A percentile compares a stretch with the other conserved stretches of the same genome.
These are phyloP conservation scores for Emericellopsis atlantica DNA, from an alignment of 2,329 filamentous ascomycete genomes.

Conservation along the genomic window DNA sequence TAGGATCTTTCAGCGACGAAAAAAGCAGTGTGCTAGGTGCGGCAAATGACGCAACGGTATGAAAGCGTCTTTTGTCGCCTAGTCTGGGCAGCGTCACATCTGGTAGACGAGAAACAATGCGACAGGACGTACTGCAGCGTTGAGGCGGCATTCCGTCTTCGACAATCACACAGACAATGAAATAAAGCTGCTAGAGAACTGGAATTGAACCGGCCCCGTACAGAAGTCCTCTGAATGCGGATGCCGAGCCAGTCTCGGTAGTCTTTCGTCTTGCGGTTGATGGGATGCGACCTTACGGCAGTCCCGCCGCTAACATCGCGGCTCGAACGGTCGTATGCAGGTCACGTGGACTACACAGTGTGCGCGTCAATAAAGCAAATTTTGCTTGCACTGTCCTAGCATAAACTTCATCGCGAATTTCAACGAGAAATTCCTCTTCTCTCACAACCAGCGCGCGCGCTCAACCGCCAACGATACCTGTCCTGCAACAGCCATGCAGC, in stretches of 20 bases:
- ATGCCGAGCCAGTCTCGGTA: not conserved
- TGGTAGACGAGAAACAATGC: no score
- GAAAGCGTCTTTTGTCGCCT: slow-evolving; percentile 1
- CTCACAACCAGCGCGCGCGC: not conserved
- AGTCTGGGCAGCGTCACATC: slow-evolving; percentile 4
- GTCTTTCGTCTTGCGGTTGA: not conserved
- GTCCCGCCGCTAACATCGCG: slow-evolving; percentile 3
- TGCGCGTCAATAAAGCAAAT: slow-evolving; percentile 2
- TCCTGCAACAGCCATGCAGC: not conserved
- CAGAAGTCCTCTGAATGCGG: no score
- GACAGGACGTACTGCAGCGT: no score
- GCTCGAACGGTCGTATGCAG: not conserved
- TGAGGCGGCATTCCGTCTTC: no score
- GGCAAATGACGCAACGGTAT: not conserved
- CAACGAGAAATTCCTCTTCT: slow-evolving; percentile 4
- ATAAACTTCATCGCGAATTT: slow-evolving; percentile 4
- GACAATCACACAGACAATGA: no score
- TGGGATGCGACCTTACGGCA: not conserved
- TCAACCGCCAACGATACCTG: not conserved
- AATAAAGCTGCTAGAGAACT: no score
- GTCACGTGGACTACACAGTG: slow-evolving; percentile 4
- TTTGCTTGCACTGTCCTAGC: slow-evolving; percentile 2
- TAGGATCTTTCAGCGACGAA: not conserved
- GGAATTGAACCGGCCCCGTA: no score
- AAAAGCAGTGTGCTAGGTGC: not conserved